Conservation (phyloP, 73 alveolate genomes). For the Paramecium sexaurelia region DNA sequence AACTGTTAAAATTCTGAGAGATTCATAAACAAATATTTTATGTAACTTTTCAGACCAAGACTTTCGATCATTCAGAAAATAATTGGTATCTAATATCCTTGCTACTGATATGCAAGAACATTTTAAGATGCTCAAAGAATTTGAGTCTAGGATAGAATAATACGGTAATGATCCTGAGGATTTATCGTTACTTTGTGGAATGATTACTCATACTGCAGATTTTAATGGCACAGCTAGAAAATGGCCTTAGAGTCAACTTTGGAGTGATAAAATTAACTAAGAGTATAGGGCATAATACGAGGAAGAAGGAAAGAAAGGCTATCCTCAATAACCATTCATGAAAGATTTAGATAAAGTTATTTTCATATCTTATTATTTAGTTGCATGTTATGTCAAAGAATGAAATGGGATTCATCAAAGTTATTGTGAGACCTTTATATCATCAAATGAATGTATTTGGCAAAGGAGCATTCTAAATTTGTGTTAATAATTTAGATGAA, state of each 20-base stretch:
- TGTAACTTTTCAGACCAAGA: conserved; percentile 21
- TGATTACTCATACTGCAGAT: conserved; percentile 65
- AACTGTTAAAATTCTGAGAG: conserved; percentile 52
- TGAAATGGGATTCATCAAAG: conserved; percentile 64
- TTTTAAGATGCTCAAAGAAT: conserved; percentile 53
- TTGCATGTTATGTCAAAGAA: conserved; percentile 61
- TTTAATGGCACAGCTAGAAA: conserved; percentile 61
- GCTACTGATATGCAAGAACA: conserved; percentile 61
- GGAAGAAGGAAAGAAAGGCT: conserved; percentile 63
- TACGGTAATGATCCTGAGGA: conserved; percentile 43
- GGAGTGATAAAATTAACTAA: conserved; percentile 58
- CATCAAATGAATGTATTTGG: conserved; percentile 19
- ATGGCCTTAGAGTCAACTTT: conserved; percentile 44
- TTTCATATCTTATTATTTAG: not conserved
- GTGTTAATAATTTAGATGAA: conserved; percentile 56
- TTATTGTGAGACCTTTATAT: conserved; percentile 60
- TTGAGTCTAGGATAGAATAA: conserved; percentile 33
- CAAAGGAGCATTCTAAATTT: not conserved
- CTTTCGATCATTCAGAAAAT: conserved; percentile 45
- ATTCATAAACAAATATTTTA: conserved; percentile 52
- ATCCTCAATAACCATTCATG: conserved; percentile 54
- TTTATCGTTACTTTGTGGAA: conserved; percentile 34
- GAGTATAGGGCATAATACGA: conserved; percentile 59
- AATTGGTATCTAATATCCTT: conserved; percentile 34
- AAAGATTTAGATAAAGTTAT: conserved; percentile 48